Base-by-base conservation (phyloP, 83 land plant species). In the Diphasiastrum complanatum region DNA sequence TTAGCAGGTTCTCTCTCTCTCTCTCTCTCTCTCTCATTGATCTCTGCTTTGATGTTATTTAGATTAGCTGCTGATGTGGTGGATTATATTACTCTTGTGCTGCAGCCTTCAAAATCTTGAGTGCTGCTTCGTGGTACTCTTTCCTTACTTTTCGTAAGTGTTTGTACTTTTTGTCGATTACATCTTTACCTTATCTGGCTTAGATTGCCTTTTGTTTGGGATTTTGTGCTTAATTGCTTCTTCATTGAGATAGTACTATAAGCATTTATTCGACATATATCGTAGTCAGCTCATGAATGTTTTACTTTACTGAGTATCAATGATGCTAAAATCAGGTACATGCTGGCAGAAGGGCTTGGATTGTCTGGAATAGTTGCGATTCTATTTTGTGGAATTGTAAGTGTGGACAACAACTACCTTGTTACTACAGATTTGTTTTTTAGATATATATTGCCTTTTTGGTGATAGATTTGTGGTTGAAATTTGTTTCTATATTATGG, bases 341-440 rank as follows among this genome's bases (percentile, higher is more conserved):
- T 93, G 98, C 77, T 93, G 28, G 87, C 98, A 1, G 98, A 93
- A 74, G 96, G 98, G 26, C 66, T 93, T 69, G 91, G 98, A 37
- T 85, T 93, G 5, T 88, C 98, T 47, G 98, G 98, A 45, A 93
- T 93, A 54, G 96, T 93, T 30, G 85, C 98, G 19, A 93, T 93
- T 73, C 73, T 93, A 63, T 93, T 93, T 67, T 89, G 96, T 65
- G 98, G 98, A 65, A 83, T 93, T 61, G 98, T 93, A 70, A 85
- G 98, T 70, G 12, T 10, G 27, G 20, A 8, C 52, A 30, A 48
- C 2, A 23, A 33, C 11, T 24, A 33, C 36, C 49, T 34, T 26
- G 64, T 4, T 33, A 14, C 33, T n/a, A n/a, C n/a, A n/a, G n/a
- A n/a, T n/a, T n/a, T n/a, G n/a, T n/a, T n/a, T n/a, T n/a, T n/a